Base-by-base conservation (phyloP, 2,329 filamentous ascomycete genomes). In the Cercospora berteroae region DNA sequence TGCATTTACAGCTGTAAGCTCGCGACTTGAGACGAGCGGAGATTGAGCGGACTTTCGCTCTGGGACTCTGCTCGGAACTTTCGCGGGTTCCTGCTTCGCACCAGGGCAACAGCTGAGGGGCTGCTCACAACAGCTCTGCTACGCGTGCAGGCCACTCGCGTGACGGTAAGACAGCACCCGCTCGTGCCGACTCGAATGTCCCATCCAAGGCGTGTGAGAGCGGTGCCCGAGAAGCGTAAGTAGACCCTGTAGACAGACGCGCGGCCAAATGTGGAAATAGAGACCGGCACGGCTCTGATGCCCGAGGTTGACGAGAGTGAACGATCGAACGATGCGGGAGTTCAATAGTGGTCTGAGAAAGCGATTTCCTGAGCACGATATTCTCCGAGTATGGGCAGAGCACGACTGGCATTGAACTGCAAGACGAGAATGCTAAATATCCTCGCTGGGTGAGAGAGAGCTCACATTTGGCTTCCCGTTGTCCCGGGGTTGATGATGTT, bases 381-480 rank as follows among this genome's bases (percentile, higher is more conserved):
- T 52, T 25, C 20, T 23, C 48, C 48, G 48, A 52, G 23, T 25
- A 52, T 20, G 20, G 44, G 44, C 44, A 48, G 18, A 48, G 44
- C 20, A 23, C 20, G 44, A 18, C 44, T 48, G 20, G 44, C 44
- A 48, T 48, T 6, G 44, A 6, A 25, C 48, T 52, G 48, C 48
- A 52, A 52, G 20, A 23, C 48, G 48, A 52, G 48, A 52, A 52
- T 52, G 48, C 18, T 27, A 12, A 52, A 25, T 23, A 25, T 27
- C 48, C 48, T 52, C 48, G 20, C 23, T 2, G 42, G 5, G 48
- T 16, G 48, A 52, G 12, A 52, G 12, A 52, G 48, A 52, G 57
- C 16, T 59, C 31, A 8, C 42, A 48, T 44, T 59, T 65, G 42
- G 44, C 63, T 65, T 65, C 63, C 63, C 57, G 59, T 56, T 65